Base-by-base conservation (phyloP, 371 early-diverging fungal genomes). In the Amoeboaphelidium protococcarum region DNA sequence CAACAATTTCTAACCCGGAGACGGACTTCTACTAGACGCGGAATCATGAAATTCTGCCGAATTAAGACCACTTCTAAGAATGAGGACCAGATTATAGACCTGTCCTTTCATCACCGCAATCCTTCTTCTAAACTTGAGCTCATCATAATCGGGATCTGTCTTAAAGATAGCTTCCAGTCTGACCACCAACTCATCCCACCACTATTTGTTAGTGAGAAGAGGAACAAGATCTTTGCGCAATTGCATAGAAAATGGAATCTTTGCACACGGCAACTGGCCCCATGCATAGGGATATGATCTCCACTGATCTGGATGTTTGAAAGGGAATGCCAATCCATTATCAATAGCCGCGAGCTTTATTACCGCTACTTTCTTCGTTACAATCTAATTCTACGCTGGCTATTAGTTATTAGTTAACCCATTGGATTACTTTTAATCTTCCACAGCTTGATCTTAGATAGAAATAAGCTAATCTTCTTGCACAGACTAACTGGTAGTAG, bases 241-340 rank as follows among this genome's bases (percentile, higher is more conserved):
- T 2, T 62, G 61, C 22, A 62, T 51, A 19, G 76, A 73, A 54
- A 84, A 86, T 2, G 83, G 79, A 59, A 53, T 2, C 55, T 56
- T 55, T 12, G 66, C 57, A 23, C 60, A 63, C 2, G 83, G 80
- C 26, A 89, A 66, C 46, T 65, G 68, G 12, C 75, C 54, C 89
- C 86, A 86, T 3, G 80, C 85, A 59, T 75, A 82, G 2, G 89
- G 89, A 51, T 86, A 89, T 0, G 80, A 78, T 4, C 46, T 41
- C 76, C 78, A 78, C 44, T 74, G 63, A 58, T 89, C 82, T 0
- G 89, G 89, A 54, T 89, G 89, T 53, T 89, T 84, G 56, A 72
- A 81, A 0, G 89, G 89, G 49, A 88, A 88, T 0, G 87, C 81
- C 12, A 89, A 67, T 1, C 89, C 89, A 55, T 89, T 81, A 58